Evolutionary conservation across 257 asterid species (phyloP).

Genomic region (Scutellaria galericulata): DNA sequence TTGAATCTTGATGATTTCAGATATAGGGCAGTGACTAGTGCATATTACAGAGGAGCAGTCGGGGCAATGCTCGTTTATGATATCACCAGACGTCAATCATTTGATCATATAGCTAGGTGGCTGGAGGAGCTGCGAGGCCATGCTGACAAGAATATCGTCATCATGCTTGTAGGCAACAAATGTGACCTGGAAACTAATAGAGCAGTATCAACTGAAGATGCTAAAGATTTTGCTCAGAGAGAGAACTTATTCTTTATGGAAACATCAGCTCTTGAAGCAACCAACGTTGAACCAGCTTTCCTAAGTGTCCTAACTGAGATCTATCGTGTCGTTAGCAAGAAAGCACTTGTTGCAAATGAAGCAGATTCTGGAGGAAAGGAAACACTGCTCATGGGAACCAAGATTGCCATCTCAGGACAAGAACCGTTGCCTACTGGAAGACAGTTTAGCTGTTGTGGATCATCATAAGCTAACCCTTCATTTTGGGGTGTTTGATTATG

Average conservation of each 20-base stretch:
- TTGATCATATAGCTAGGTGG: conserved; percentile 85
- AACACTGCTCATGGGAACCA: conserved; percentile 73
- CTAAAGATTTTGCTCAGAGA: conserved; percentile 81
- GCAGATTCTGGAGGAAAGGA: conserved; percentile 71
- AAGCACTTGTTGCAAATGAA: conserved; percentile 79
- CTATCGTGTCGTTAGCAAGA: conserved; percentile 77
- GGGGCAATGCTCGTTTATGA: conserved; percentile 96
- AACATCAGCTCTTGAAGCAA: conserved; percentile 87
- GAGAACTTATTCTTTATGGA: conserved; percentile 89
- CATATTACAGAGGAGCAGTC: conserved; percentile 91
- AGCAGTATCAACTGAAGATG: conserved; percentile 77
- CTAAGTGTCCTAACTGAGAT: conserved; percentile 67
- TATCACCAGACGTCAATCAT: conserved; percentile 74
- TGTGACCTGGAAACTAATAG: conserved; percentile 70
- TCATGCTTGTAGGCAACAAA: conserved; percentile 90
- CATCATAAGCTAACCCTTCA: conserved; percentile 47
- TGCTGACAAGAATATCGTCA: conserved; percentile 81
- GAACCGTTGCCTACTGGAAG: conserved; percentile 57
- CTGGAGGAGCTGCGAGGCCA: conserved; percentile 77
- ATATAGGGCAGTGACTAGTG: conserved; percentile 91
- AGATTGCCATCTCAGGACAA: conserved; percentile 67
- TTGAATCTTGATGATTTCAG: conserved; percentile 47
- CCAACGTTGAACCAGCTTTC: conserved; percentile 85
- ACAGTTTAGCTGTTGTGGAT: conserved; percentile 68
- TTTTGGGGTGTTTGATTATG: conserved; percentile 21